Evolutionary conservation across 2,329 filamentous ascomycete genomes (phyloP), one percentile per base, ranked within the genome.

Genomic region (Aspergillus chevalieri): DNA sequence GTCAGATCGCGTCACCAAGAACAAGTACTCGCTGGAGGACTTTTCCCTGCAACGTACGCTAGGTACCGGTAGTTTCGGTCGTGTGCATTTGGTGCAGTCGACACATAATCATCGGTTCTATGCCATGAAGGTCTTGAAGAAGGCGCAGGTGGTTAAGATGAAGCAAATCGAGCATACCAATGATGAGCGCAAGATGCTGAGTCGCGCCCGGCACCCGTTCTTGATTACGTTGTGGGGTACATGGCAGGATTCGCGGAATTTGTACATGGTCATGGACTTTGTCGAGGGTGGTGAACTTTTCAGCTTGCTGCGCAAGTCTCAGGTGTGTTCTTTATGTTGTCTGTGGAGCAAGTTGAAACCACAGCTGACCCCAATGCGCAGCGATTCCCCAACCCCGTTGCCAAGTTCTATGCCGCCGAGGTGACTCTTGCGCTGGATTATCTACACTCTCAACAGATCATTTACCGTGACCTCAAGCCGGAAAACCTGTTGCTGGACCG

Each of bases 211-310:
- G 71, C 92, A 98, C 72, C 91, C 93, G 10, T 98, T 98, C 74
- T 78, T 98, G 56, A 93, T 98, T 67, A 98, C 93, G 1, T 78
- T 98, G 38, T 98, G 93, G 93, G 93, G 93, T 51, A 98, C 93
- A 8, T 98, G 97, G 71, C 92, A 97, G 68, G 93, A 98, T 65
- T 81, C 85, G 46, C 90, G 85, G 74, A 97, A 96, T 68, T 77
- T 98, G 33, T 98, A 98, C 80, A 98, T 98, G 93, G 93, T 98
- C 63, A 98, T 98, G 93, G 93, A 98, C 71, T 98, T 98, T 75
- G 92, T 98, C 47, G 93, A 98, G 73, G 93, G 93, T 59, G 93
- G 93, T 64, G 93, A 98, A 77, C 78, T 98, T 48, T 98, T 98
- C 70, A 97, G 92, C 59, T 74, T 98, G 62, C 76, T 98, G 62